Base-by-base conservation (phyloP, 2,329 filamentous ascomycete species). In the Penicillium fuscoglaucum region DNA sequence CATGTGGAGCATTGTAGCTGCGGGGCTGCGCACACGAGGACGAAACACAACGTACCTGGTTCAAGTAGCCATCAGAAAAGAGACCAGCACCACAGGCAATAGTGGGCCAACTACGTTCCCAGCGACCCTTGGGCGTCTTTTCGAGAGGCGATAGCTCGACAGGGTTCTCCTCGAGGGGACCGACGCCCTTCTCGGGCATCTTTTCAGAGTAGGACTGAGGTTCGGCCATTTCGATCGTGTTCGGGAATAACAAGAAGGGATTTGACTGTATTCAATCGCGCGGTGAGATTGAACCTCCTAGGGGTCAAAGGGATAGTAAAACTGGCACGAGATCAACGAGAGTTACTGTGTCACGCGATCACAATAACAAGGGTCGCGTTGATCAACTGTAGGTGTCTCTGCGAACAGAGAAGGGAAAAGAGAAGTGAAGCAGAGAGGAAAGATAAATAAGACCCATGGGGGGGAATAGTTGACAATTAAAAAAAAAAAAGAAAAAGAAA, bases 31-130 rank as follows among this genome's bases (percentile, higher is more conserved):
- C 28, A 21, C 58, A 43, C 31, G 17, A 35, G 46, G 15, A 21
- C 15, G 31, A 35, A 33, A 37, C 52, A 33, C 33, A n/a, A 70
- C 78, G 67, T 77, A 91, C 90, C 69, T 90, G 91, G 76, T 96
- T 96, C 71, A 96, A 85, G 74, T 96, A 96, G 17, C 93, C 93
- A 74, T 96, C 93, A 26, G 89, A 92, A 76, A 96, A 96, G 2
- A 96, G 82, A 68, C 93, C 93, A 52, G 92, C 90, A 63, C 93
- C 93, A 70, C 91, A 96, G 44, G 92, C 92, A 66, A 96, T 88
- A 1, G 91, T 89, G 15, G 92, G 91, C 82, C 85, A 87, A 19
- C 83, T 78, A 48, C 84, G 79, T 62, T 84, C 78, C 83, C 80
- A 82, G 57, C 78, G 74, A 48, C 70, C 68, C 58, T 79, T 78